Conservation (phyloP, 148 eudicot genomes). For the Beta vulgaris region DNA sequence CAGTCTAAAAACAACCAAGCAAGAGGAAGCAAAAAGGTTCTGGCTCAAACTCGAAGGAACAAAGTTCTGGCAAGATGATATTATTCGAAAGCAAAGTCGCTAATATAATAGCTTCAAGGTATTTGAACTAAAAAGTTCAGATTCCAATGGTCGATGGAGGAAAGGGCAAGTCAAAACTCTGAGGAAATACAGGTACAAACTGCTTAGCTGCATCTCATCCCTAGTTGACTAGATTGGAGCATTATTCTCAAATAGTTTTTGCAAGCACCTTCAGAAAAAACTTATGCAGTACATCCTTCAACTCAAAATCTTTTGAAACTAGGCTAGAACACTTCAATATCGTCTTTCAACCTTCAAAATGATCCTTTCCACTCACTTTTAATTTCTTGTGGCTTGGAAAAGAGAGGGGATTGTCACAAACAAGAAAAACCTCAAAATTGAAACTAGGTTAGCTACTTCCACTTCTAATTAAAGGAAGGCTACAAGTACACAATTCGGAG, state of each 20-base stretch:
- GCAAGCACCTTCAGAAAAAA: background rate
- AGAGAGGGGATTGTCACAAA: background rate
- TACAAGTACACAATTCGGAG: background rate
- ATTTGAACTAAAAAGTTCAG: background rate
- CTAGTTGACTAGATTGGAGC: background rate
- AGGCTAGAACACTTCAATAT: background rate
- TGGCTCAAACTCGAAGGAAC: background rate
- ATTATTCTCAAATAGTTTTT: background rate
- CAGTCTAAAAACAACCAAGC: background rate
- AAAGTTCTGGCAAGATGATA: background rate
- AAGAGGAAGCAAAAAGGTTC: background rate
- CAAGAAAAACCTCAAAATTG: background rate
- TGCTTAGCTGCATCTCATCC: background rate
- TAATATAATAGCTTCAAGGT: background rate
- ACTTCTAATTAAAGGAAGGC: background rate
- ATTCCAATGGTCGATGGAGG: background rate
- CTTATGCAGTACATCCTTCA: background rate
- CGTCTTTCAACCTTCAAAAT: background rate
- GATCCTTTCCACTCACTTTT: background rate
- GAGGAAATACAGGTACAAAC: background rate
- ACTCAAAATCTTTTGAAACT: background rate
- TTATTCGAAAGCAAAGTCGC: background rate
- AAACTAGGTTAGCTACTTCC: background rate
- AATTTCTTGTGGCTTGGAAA: background rate
- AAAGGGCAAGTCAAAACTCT: background rate